Base-by-base conservation (phyloP, 805 yeast genomes). In the Ogataea thermomethanolica region DNA sequence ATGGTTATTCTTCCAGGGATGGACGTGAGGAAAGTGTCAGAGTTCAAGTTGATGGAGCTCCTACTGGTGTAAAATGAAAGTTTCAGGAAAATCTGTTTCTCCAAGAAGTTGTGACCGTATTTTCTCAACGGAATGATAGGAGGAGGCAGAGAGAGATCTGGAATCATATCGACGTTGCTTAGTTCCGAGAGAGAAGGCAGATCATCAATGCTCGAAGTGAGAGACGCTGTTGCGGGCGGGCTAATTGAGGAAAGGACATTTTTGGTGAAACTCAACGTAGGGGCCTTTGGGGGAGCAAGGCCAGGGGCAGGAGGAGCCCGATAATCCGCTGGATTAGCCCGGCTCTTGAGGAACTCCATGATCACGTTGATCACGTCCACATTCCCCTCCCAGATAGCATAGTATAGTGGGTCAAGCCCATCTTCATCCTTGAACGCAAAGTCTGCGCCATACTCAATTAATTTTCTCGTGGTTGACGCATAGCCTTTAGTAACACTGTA, bases 371-470 rank as follows among this genome's bases (percentile, higher is more conserved):
- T 65, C 2, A 88, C 91, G n/a, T 70, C 74, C 22, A 88, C 79
- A 55, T 89, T 91, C 17, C 99, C 98, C 60, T 90, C 97, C 78
- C 95, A 86, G 15, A 90, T 84, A 20, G 97, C 91, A 59, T 91
- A 86, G 59, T 84, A 91, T 33, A 90, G 56, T 0, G 96, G 96
- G 37, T 82, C 76, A 51, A 76, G 74, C 4, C 88, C 84, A 45
- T 86, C 85, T 45, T 84, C 93, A 62, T 93, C 98, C 11, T 77
- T 69, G 14, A 84, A 58, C 29, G 69, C 66, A 42, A 82, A 69
- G 41, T 78, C 73, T 0, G 97, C 96, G 5, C 91, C 90, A 44
- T 71, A 74, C 15, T 76, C 74, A 13, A 93, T 74, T 42, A 93
- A 69, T 35, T 78, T 84, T 46, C 71, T 71, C 0, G 95, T 84